phyloP scores from a whole-genome alignment of 345 rosid genomes.

The Isatis tinctoria region DNA sequence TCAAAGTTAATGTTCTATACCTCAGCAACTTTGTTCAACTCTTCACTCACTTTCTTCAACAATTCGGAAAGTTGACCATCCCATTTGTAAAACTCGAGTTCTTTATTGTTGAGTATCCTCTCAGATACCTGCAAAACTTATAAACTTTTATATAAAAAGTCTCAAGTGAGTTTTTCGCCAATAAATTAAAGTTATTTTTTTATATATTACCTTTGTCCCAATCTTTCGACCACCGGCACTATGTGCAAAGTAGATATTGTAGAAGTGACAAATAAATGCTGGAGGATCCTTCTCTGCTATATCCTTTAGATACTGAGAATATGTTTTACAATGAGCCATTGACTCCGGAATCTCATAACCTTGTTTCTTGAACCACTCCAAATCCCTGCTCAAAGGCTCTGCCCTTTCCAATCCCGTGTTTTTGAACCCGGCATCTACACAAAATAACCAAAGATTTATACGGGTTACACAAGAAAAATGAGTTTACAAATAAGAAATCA shows the following conservation, averaged over 20 bases:
- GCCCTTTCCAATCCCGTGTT: neutral
- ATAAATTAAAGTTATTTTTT: neutral
- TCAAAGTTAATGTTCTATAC: neutral
- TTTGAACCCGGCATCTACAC: neutral
- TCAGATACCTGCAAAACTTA: constrained; percentile 44
- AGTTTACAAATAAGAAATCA: too few species aligned
- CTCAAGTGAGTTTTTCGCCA: neutral
- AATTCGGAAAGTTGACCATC: constrained; percentile 60
- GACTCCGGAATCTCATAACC: neutral
- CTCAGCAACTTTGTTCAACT: constrained; percentile 65
- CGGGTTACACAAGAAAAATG: neutral
- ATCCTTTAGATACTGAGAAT: constrained; percentile 36
- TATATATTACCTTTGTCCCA: neutral
- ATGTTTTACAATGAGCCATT: constrained; percentile 48
- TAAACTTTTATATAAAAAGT: neutral
- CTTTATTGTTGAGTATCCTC: constrained; percentile 55
- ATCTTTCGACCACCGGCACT: neutral
- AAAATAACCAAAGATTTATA: neutral
- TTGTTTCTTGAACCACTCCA: neutral
- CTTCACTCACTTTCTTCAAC: constrained; percentile 59
- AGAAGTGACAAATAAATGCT: constrained; percentile 90
- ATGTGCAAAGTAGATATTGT: constrained; percentile 58
- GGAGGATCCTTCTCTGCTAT: constrained; percentile 58
- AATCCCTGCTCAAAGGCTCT: neutral
- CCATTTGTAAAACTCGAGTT: constrained; percentile 79